Percentiles rank a stretch among this genome's conserved stretches.
phyloP scores from a whole-genome alignment of 2,329 filamentous ascomycete species.

The Cercospora sojina region DNA sequence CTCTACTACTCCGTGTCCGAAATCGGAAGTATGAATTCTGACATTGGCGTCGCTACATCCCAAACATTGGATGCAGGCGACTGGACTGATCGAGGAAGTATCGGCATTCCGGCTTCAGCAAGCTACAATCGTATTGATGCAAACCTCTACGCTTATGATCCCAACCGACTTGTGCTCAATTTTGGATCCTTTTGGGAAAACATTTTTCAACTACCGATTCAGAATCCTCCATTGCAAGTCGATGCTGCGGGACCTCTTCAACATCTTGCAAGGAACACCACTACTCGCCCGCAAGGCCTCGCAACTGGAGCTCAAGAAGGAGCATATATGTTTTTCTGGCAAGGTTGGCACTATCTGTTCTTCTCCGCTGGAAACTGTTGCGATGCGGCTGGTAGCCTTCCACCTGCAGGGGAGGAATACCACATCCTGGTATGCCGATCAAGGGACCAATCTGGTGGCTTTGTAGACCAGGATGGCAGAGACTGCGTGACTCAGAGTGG shows the following conservation, averaged over 20 bases:
- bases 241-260: constrained; percentile 33
- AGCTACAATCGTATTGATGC: constrained; percentile 54
- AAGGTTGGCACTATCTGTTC: constrained; percentile 60
- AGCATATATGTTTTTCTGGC: constrained; percentile 55
- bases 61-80: constrained; percentile 51
- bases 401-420: constrained; percentile 57
- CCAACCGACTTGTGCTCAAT: constrained; percentile 12
- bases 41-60: constrained; percentile 60
- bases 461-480: constrained; percentile 56
- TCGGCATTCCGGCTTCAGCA: constrained; percentile 49
- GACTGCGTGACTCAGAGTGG: constrained; percentile 55
- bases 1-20: constrained; percentile 63
- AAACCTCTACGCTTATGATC: constrained; percentile 25
- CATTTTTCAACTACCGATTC: constrained; percentile 60
- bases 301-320: constrained; percentile 56
- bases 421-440: constrained; percentile 63
- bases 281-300: constrained; percentile 37
- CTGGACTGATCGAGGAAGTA: constrained; percentile 63
- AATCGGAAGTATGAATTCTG: constrained; percentile 60
- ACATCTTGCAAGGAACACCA: constrained; percentile 56
- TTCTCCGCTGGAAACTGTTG: constrained; percentile 42
- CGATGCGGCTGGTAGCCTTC: constrained; percentile 39
- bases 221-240: constrained; percentile 25
- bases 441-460: constrained; percentile 51
- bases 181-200: constrained; percentile 70